Base-by-base conservation (phyloP, 139 green algal species). In the Spirogloea muscicola region DNA sequence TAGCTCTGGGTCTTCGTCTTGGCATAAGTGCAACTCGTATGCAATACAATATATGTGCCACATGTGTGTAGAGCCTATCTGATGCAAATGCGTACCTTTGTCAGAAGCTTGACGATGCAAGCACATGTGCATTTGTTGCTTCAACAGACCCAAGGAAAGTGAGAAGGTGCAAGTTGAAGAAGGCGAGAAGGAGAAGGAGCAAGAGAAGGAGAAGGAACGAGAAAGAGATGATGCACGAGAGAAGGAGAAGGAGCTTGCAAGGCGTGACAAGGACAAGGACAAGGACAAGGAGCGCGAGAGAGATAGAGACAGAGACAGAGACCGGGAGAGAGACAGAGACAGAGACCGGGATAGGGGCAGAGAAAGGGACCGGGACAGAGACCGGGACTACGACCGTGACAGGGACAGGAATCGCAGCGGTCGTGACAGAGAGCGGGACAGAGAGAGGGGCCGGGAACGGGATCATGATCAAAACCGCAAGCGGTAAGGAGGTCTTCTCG, bases 391-490 rank as follows among this genome's bases (percentile, higher is more conserved):
- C 29, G 44, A 59, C 63, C 5, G 52, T 44, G 66, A 71, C 21
- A 18, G 61, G 18, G 61, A 71, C 27, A 48, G 52, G 21, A 7
- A 68, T n/a, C n/a, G n/a, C 36, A 48, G 59, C 5, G 27, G 67
- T 29, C 66, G 66, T 33, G 66, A 75, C 5, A 60, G 66, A 38
- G 66, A 75, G 9, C 48, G 66, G 18, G 66, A 75, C 38, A 9
- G 63, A 31, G 44, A 59, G 39, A 68, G 59, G 59, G 38, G n/a
- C 7, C 6, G 40, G 59, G 13, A 52, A 7, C 7, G 13, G 9
- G 7, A 29, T 9, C 6, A 25, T 9, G 13, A 9, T 68, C 10
- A n/a, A 9, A n/a, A 51, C 13, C 10, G 59, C 13, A 58, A 21
- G 5, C 40, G 38, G 59, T 18, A 16, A 58, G 44, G n/a, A n/a